Base-by-base conservation (phyloP, 345 rosid genomes). In the Camelina hispida region DNA sequence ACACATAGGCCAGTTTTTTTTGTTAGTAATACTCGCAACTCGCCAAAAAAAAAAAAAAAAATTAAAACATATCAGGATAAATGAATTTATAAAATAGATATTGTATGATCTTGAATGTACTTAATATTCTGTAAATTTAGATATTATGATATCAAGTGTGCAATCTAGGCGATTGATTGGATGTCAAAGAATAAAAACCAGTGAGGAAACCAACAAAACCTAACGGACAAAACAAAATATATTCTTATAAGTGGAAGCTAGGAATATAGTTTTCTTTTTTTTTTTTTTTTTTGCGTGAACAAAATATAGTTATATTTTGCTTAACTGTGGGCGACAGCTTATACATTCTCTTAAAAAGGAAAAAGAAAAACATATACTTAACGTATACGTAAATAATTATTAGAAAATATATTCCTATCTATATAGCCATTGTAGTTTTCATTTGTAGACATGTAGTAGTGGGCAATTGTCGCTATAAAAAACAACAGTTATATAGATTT, bases 181-280 rank as follows among this genome's bases (percentile, higher is more conserved):
- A 72, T 67, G 74, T 37, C 16, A 46, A 72, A 66, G 81, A 78
- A 78, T 78, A 68, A 67, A 67, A 78, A 53, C 81, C 64, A 72
- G 78, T 17, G 70, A 72, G 70, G 78, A 78, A 67, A 72, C 78
- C 81, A 78, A 78, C 81, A 78, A 72, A 72, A 72, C 78, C 78
- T 61, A 78, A 72, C 20, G 70, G 81, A 72, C 81, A 78, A 78
- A 78, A 72, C n/a, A 52, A 50, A 50, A 53, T 2, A 67, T 72
- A 72, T 67, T 72, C 78, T 73, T 53, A 67, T 67, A 60, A 67
- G 69, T 78, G 78, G 74, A 52, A 11, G 22, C 22, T 20, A 20
- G 40, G 50, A 59, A 66, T 72, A 48, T 34, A 34, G 9, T 32
- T 0, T 32, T 5, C 6, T 1, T 47, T 40, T 15, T 32, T 5